A percentile compares a stretch with the other conserved stretches of the same genome.
Conservation (phyloP, 768 basidiomycete genomes). For the Collybiopsis confluens region DNA sequence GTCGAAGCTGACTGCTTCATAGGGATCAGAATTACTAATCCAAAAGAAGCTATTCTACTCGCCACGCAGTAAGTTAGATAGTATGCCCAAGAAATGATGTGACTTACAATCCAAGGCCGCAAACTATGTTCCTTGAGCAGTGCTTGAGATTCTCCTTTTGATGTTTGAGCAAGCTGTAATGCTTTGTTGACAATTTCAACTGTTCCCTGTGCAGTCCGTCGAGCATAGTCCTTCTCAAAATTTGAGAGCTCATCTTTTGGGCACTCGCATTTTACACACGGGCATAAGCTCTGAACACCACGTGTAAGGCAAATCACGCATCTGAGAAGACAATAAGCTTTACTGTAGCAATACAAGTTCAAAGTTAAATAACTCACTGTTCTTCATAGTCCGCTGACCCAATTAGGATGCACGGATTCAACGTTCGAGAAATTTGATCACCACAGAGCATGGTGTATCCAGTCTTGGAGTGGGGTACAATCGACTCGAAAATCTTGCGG, state of each 20-base stretch:
- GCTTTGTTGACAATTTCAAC: background rate
- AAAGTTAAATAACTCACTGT: constrained; percentile 16
- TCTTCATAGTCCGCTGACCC: constrained; percentile 23
- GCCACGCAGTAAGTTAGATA: background rate
- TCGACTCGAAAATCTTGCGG: constrained; percentile 22
- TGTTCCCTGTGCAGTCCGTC: background rate
- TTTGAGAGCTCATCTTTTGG: background rate
- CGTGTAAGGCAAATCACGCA: constrained; percentile 3
- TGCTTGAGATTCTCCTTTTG: background rate
- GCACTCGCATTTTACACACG: background rate
- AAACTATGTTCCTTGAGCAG: background rate
- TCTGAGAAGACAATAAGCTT: background rate
- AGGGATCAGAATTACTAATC: background rate
- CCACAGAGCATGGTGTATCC: constrained; percentile 23
- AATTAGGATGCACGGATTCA: constrained; percentile 27
- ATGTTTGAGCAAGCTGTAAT: background rate
- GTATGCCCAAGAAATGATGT: background rate
- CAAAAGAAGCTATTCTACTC: background rate
- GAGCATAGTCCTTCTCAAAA: background rate
- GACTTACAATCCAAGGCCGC: background rate
- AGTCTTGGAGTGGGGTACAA: constrained; percentile 13
- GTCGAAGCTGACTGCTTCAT: background rate
- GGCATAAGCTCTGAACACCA: background rate
- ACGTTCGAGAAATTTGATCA: constrained; percentile 18
- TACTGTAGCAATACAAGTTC: background rate